A percentile compares a stretch with the other conserved stretches of the same genome.
phyloP scores from a whole-genome alignment of 176 grass and related monocot species.

The Phragmites australis region DNA sequence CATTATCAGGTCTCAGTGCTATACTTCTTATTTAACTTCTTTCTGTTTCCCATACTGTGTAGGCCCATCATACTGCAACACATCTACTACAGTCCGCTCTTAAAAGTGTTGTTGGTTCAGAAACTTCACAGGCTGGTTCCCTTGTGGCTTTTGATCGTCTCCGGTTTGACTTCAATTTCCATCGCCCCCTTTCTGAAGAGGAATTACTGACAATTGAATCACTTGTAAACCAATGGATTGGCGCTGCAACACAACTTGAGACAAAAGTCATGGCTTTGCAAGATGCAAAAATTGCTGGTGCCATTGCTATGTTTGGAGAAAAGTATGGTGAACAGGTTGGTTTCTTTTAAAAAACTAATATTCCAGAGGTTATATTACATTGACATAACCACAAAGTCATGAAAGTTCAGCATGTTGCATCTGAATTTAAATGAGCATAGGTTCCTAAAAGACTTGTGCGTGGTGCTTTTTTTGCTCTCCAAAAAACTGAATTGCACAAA shows the following conservation, averaged over 20 bases:
- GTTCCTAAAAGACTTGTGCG: not conserved
- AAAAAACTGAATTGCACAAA: not conserved
- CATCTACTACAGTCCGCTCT: constrained; percentile 94
- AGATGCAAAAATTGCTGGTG: constrained; percentile 91
- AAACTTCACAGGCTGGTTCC: constrained; percentile 97
- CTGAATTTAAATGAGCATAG: constrained; percentile 24
- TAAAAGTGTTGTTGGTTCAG: constrained; percentile 69
- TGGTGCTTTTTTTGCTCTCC: not conserved
- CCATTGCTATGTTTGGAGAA: constrained; percentile 97
- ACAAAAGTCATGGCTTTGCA: constrained; percentile 87
- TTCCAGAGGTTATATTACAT: not conserved
- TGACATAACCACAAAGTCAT: constrained; percentile 13
- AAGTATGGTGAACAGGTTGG: constrained; percentile 89
- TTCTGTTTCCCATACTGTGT: constrained; percentile 31
- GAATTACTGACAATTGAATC: constrained; percentile 80
- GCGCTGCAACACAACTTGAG: constrained; percentile 62
- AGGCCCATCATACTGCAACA: constrained; percentile 97
- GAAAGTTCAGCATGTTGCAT: not conserved
- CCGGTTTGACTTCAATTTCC: constrained; percentile 95
- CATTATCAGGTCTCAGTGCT: not conserved
- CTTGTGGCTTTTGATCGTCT: constrained; percentile 93
- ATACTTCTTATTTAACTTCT: constrained; percentile 26
- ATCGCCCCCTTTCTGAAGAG: constrained; percentile 68
- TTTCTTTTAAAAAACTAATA: not conserved
- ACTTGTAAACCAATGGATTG: constrained; percentile 84